Percentiles rank a stretch among this genome's conserved stretches.
Evolutionary conservation across 495 filamentous ascomycete genomes (phyloP).

Genomic region (Neurospora sp.): DNA sequence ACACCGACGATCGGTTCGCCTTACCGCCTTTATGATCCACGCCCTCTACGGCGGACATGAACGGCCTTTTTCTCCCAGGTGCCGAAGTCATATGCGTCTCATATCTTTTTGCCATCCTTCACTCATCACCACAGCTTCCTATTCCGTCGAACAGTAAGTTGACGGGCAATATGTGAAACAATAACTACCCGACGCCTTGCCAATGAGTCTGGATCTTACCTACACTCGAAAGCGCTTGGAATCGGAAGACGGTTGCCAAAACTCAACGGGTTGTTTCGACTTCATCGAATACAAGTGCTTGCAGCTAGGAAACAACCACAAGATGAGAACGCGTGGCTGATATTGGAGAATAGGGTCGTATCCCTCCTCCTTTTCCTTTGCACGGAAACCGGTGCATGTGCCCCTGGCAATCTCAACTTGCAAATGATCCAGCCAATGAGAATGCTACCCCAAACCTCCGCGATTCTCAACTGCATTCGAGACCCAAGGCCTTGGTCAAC

Average conservation of each 20-base stretch:
- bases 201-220: not conserved
- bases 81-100: not conserved
- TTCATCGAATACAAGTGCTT: not conserved
- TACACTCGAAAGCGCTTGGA: not conserved
- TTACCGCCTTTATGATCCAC: not conserved
- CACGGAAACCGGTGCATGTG: not conserved
- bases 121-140: not conserved
- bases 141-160: not conserved
- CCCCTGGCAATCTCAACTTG: not conserved
- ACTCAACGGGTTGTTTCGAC: not conserved
- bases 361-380: not conserved
- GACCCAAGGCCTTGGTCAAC: not conserved
- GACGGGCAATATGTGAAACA: not conserved
- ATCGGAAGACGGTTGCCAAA: not conserved
- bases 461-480: not conserved
- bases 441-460: not conserved
- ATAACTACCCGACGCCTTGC: not conserved
- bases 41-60: not conserved
- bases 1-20: not conserved
- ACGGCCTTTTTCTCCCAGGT: not conserved
- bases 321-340: not conserved
- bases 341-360: not conserved
- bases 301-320: not conserved
- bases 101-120: not conserved
- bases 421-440: not conserved